A percentile compares a stretch with the other conserved stretches of the same genome.
These are phyloP conservation scores for Poteriospumella lacustris DNA, from an alignment of 108 stramenopile species.

Conservation along the genomic window DNA sequence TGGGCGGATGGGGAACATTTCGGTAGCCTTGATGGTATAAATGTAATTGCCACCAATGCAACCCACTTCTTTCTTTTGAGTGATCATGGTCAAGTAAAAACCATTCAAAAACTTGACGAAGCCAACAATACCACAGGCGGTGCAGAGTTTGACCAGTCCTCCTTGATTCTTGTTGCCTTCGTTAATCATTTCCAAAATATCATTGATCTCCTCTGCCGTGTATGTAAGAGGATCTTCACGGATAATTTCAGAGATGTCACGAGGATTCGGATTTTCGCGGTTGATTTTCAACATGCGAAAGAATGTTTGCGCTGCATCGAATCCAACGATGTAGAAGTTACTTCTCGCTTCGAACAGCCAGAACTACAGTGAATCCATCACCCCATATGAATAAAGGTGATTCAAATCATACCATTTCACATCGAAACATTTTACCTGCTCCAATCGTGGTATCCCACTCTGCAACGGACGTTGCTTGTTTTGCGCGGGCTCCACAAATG, in stretches of 20 bases:
- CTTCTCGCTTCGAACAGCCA: background rate
- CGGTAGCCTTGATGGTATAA: slow-evolving; percentile 77
- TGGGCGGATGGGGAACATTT: slow-evolving; percentile 42
- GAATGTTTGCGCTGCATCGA: slow-evolving; percentile 1
- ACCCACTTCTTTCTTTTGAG: slow-evolving; percentile 69
- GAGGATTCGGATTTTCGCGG: background rate
- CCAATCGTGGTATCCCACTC: too few relatives aligned
- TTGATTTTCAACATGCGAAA: slow-evolving; percentile 19
- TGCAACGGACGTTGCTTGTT: too few relatives aligned
- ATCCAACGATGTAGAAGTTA: slow-evolving; percentile 5
- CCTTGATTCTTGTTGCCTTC: slow-evolving; percentile 21
- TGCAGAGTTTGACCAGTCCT: background rate
- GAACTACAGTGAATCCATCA: background rate
- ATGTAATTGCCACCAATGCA: slow-evolving; percentile 85
- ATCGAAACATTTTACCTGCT: too few relatives aligned
- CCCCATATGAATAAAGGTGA: too few relatives aligned
- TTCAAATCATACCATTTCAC: too few relatives aligned
- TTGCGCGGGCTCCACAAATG: too few relatives aligned
- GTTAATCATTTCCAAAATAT: slow-evolving; percentile 18
- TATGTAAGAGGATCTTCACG: slow-evolving; percentile 16
- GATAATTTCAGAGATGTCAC: background rate
- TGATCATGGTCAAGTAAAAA: slow-evolving; percentile 93
- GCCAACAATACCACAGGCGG: slow-evolving; percentile 61
- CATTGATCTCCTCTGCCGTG: background rate
- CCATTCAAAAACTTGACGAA: slow-evolving; percentile 89